Conservation (phyloP, 2,329 filamentous ascomycete species). For the Xylariaceae sp. region DNA sequence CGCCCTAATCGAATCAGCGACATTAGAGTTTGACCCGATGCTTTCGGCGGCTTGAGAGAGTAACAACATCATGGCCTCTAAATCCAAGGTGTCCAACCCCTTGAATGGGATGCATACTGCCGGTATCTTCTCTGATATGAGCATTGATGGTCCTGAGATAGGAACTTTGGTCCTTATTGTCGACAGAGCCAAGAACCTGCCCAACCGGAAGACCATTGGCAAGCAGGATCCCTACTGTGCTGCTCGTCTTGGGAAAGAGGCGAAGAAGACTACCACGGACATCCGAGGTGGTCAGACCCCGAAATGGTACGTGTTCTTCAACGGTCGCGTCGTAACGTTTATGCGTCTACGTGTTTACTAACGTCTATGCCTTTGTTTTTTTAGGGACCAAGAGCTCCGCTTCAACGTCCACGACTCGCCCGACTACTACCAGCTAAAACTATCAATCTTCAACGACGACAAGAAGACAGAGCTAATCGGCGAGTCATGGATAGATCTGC, state of each 20-base stretch:
- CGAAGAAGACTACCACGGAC: constrained; percentile 94
- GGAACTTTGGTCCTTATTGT: constrained; percentile 89
- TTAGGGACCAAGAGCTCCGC: constrained; percentile 93
- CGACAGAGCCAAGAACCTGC: constrained; percentile 93
- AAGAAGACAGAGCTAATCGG: constrained; percentile 97
- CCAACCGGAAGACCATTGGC: constrained; percentile 94
- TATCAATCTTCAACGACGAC: constrained; percentile 97
- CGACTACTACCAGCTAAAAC: constrained; percentile 92
- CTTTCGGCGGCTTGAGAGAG: neutral
- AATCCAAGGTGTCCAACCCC: constrained; percentile 47
- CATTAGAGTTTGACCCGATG: constrained; percentile 5
- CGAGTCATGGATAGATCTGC: constrained; percentile 84
- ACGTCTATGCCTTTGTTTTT: constrained; percentile 16
- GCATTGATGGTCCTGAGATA: constrained; percentile 85
- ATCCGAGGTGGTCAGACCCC: constrained; percentile 93
- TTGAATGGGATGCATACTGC: constrained; percentile 72
- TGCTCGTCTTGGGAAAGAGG: constrained; percentile 88
- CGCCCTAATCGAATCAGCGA: no score
- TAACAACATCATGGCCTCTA: constrained; percentile 45
- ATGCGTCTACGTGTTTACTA: constrained; percentile 7
- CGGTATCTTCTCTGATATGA: constrained; percentile 93
- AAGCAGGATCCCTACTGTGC: constrained; percentile 99
- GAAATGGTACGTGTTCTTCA: constrained; percentile 65
- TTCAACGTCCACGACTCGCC: constrained; percentile 95
- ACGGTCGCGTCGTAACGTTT: neutral